Conservation (phyloP, 1,139 yeast genomes). For the Arxiozyma bovina region DNA sequence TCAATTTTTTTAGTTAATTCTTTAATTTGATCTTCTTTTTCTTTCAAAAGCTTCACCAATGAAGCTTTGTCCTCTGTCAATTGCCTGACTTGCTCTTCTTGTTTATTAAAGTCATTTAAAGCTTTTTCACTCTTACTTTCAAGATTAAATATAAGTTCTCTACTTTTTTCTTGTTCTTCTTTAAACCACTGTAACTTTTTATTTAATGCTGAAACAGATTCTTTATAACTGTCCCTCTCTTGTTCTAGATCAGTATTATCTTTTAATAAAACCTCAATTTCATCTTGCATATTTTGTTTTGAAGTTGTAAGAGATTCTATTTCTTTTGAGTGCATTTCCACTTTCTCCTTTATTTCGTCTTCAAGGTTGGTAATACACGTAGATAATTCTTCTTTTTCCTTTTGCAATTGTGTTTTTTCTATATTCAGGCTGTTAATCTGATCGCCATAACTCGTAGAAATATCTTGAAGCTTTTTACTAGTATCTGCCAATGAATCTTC, state of each 20-base stretch:
- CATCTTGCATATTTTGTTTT: slow-evolving; percentile 6
- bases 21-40: slow-evolving; percentile 1
- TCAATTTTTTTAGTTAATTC: slow-evolving; percentile 3
- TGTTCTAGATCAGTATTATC: slow-evolving; percentile 2
- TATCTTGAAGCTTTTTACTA: slow-evolving; percentile 2
- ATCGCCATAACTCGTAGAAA: slow-evolving; percentile 5
- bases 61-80: neutral
- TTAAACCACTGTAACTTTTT: neutral
- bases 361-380: neutral
- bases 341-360: slow-evolving; percentile 1
- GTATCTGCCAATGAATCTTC: slow-evolving; percentile 12
- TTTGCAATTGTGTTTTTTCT: slow-evolving; percentile 8
- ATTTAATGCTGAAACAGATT: neutral
- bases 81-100: neutral
- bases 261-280: slow-evolving; percentile 4
- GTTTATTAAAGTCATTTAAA: neutral
- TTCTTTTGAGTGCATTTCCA: slow-evolving; percentile 1
- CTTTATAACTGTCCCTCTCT: slow-evolving; percentile 4
- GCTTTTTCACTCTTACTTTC: slow-evolving; percentile 1
- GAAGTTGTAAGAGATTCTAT: neutral
- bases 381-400: slow-evolving; percentile 7
- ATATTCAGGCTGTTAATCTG: slow-evolving; percentile 9
- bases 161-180: neutral
- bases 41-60: neutral
- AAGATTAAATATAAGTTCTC: neutral